phyloP scores from a whole-genome alignment of 768 basidiomycete genomes.

The Candolleomyces eurysporus region DNA sequence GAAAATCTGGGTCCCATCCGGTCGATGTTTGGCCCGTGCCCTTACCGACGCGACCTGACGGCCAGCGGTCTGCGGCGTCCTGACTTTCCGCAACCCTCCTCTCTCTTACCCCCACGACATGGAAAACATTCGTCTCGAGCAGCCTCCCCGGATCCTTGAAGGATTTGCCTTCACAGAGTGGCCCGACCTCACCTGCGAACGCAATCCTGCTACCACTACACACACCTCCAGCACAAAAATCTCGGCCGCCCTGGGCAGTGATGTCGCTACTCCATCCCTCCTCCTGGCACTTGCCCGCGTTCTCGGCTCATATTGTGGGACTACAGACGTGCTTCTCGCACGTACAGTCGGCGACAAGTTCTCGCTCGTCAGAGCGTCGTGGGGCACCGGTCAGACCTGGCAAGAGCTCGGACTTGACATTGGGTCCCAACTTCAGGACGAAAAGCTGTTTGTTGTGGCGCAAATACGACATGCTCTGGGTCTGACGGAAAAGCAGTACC shows the following conservation, averaged over 20 bases:
- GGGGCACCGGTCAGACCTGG: slow-evolving; percentile 23
- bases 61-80: no score
- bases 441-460: slow-evolving; percentile 6
- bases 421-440: slow-evolving; percentile 4
- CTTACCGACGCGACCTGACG: no score
- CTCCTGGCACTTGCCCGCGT: slow-evolving; percentile 23
- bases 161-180: slow-evolving; percentile 29
- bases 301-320: slow-evolving; percentile 28
- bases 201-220: slow-evolving; percentile 14
- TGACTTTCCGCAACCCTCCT: not conserved
- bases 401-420: slow-evolving; percentile 14
- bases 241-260: slow-evolving; percentile 1
- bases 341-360: slow-evolving; percentile 10
- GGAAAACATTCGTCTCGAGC: not conserved
- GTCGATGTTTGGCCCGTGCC: no score
- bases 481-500: slow-evolving; percentile 21
- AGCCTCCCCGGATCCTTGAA: slow-evolving; percentile 15
- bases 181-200: slow-evolving; percentile 29
- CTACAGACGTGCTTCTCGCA: slow-evolving; percentile 28
- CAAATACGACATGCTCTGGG: slow-evolving; percentile 19
- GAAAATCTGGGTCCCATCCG: no score
- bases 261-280: slow-evolving; percentile 3
- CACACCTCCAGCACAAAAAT: slow-evolving; percentile 8
- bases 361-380: slow-evolving; percentile 21
- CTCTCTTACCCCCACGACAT: not conserved